Percentiles rank a stretch among this genome's conserved stretches.
phyloP scores from a whole-genome alignment of 257 asterid genomes.

The Solanum corneliomulleri region DNA sequence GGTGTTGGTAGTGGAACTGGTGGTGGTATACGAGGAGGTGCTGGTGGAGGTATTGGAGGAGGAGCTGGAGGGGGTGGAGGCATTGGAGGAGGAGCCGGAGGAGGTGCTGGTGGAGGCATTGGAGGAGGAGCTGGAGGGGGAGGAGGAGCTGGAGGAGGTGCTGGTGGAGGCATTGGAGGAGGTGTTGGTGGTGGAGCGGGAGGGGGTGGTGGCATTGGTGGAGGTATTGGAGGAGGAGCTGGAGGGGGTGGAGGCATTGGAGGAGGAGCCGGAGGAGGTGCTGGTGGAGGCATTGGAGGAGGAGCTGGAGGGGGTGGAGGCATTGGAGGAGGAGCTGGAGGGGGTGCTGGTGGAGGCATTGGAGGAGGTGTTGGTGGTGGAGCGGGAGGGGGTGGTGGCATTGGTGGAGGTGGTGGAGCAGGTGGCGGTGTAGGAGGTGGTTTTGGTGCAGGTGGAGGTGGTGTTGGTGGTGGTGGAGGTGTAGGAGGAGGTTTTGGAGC shows the following conservation, averaged over 20 bases:
- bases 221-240: constrained; percentile 1
- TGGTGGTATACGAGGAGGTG: neutral
- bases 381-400: too few species aligned
- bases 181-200: neutral
- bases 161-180: constrained; percentile 1
- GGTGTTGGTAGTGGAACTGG: neutral
- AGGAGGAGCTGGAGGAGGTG: neutral
- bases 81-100: constrained; percentile 2
- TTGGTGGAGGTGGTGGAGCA: neutral
- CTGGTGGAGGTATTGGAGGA: neutral
- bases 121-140: too few species aligned
- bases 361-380: neutral
- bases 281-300: constrained; percentile 10
- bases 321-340: constrained; percentile 2
- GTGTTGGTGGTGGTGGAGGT: neutral
- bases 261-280: neutral
- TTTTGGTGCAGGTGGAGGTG: neutral
- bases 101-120: constrained; percentile 8
- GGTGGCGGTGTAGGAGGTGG: constrained; percentile 9
- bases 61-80: constrained; percentile 9
- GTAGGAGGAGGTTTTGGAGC: neutral
- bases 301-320: neutral
- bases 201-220: neutral
- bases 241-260: constrained; percentile 11
- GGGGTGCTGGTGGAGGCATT: neutral